Conservation (phyloP, 768 basidiomycete genomes). For the Collybia nuda region DNA sequence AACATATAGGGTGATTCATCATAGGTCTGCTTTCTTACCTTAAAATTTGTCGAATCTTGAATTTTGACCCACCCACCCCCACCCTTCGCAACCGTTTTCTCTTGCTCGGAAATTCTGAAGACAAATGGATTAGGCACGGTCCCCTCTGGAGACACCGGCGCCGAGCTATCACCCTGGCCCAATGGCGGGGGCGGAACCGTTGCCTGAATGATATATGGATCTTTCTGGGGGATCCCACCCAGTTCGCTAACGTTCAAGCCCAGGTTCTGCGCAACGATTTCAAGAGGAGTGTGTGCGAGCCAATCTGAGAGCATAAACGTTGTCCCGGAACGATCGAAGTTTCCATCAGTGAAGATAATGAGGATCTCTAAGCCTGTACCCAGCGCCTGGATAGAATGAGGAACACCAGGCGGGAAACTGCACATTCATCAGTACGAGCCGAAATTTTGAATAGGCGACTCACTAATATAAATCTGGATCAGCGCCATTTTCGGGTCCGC, state of each 20-base stretch:
- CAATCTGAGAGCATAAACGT: constrained; percentile 17
- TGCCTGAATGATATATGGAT: constrained; percentile 12
- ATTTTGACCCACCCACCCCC: constrained; percentile 16
- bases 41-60: constrained; percentile 16
- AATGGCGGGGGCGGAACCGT: constrained; percentile 12
- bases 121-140: constrained; percentile 15
- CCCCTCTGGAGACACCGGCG: constrained; percentile 12
- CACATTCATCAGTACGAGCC: not conserved
- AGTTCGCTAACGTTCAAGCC: constrained; percentile 11
- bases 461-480: constrained; percentile 17
- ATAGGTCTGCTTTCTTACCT: not conserved
- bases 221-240: constrained; percentile 11
- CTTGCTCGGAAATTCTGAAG: constrained; percentile 11
- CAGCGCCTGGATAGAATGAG: constrained; percentile 15
- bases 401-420: constrained; percentile 16
- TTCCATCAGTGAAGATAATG: constrained; percentile 14
- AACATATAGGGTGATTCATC: not conserved
- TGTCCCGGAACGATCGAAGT: constrained; percentile 12
- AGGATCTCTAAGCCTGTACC: constrained; percentile 13
- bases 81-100: constrained; percentile 12
- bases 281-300: constrained; percentile 15
- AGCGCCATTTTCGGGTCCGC: constrained; percentile 8
- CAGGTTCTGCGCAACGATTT: constrained; percentile 13
- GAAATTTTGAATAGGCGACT: not conserved
- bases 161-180: constrained; percentile 10